phyloP scores from a whole-genome alignment of 768 basidiomycete genomes.

The Naganishia vaughanmartiniae region DNA sequence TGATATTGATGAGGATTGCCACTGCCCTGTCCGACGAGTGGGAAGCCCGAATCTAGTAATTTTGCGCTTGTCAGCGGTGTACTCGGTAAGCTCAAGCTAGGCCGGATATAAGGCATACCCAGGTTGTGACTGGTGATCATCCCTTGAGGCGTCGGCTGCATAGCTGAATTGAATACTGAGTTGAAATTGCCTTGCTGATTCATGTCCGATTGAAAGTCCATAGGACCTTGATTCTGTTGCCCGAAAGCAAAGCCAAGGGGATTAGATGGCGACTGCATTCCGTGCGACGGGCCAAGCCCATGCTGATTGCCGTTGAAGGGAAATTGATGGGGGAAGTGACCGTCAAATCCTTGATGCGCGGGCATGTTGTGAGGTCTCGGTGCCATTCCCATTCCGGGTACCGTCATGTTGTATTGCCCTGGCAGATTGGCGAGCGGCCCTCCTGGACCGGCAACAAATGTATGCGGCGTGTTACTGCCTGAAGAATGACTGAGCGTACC shows the following conservation, averaged over 20 bases:
- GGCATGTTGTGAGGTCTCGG: slow-evolving; percentile 19
- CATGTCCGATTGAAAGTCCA: slow-evolving; percentile 1
- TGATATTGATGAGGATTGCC: slow-evolving; percentile 8
- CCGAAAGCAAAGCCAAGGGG: slow-evolving; percentile 19
- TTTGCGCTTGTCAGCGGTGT: slow-evolving; percentile 22
- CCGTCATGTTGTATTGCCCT: slow-evolving; percentile 15
- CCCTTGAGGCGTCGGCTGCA: not conserved
- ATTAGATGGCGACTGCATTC: slow-evolving; percentile 8
- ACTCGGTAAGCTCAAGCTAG: slow-evolving; percentile 18
- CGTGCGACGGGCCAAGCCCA: not conserved
- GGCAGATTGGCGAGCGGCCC: slow-evolving; percentile 1
- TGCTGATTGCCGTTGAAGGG: not conserved
- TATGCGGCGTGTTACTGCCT: slow-evolving; percentile 14
- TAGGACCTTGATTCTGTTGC: slow-evolving; percentile 8
- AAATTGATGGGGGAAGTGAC: not conserved
- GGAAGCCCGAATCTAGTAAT: slow-evolving; percentile 5
- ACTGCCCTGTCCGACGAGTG: not conserved
- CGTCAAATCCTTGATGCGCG: not conserved
- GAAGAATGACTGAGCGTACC: slow-evolving; percentile 11
- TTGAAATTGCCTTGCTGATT: not conserved
- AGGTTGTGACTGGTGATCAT: slow-evolving; percentile 13
- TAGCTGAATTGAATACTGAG: not conserved
- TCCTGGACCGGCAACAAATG: not conserved
- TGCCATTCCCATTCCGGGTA: slow-evolving; percentile 15
- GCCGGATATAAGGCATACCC: slow-evolving; percentile 15